Percentiles rank a stretch among this genome's conserved stretches.
Evolutionary conservation across 2,329 filamentous ascomycete genomes (phyloP).

Genomic region (Zymoseptoria pseudotritici): DNA sequence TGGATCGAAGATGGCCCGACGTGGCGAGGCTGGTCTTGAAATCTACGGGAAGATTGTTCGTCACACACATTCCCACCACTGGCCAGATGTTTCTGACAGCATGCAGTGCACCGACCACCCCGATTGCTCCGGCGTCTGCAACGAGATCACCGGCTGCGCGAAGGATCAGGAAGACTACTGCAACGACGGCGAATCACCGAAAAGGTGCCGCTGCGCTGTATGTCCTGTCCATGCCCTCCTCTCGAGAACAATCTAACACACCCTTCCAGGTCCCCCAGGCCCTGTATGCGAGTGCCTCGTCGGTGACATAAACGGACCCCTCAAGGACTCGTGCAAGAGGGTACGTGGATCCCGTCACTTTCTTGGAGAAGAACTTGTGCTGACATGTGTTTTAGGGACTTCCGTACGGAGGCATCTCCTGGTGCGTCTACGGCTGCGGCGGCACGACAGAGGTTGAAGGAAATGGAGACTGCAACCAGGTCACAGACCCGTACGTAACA

Average conservation of each 20-base stretch:
- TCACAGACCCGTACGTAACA: too few species aligned
- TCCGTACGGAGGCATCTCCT: background rate
- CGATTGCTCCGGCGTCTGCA: background rate
- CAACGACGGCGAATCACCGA: background rate
- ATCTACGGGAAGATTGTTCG: background rate
- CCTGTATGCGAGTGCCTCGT: background rate
- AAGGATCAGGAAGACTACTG: background rate
- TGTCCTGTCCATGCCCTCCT: background rate
- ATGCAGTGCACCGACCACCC: background rate
- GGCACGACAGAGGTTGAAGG: too few species aligned
- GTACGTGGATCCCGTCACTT: background rate
- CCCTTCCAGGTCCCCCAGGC: background rate
- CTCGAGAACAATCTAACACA: background rate
- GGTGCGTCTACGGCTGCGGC: background rate
- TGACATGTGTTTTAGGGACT: background rate
- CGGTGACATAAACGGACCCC: background rate
- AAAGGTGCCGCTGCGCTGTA: background rate
- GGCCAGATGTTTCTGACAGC: background rate
- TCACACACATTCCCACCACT: background rate
- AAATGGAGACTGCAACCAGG: too few species aligned
- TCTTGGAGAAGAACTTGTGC: too few species aligned
- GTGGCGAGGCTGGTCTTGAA: background rate
- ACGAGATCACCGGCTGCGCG: background rate
- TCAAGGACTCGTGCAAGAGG: background rate
- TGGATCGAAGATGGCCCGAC: too few species aligned